Percentiles rank a stretch among this genome's conserved stretches.
These are phyloP conservation scores for Pythium diclinum DNA, from an alignment of 352 stramenopile genomes.

Conservation along the genomic window DNA sequence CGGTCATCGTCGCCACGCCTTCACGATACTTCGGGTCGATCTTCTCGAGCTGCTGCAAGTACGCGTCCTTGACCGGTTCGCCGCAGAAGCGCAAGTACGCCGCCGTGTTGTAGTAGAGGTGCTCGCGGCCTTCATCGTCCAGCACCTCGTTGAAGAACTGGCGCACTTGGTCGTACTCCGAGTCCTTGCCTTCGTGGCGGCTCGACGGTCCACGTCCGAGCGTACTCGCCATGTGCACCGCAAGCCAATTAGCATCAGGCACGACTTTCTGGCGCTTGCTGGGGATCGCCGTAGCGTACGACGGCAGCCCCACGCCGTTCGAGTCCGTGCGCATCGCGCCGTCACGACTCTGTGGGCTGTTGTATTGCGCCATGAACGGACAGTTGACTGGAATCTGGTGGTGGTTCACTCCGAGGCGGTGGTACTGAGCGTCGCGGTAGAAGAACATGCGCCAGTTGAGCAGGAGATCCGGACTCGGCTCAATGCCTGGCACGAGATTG, in stretches of 20 bases:
- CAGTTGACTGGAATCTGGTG: slow-evolving; percentile 88
- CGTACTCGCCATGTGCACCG: slow-evolving; percentile 21
- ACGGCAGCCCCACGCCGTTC: slow-evolving; percentile 26
- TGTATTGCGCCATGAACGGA: slow-evolving; percentile 46
- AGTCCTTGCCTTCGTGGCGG: slow-evolving; percentile 27
- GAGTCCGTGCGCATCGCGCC: slow-evolving; percentile 26
- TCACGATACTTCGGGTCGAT: slow-evolving; percentile 28
- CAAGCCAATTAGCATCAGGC: slow-evolving; percentile 23
- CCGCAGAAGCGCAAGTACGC: slow-evolving; percentile 30
- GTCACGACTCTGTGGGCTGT: slow-evolving; percentile 27
- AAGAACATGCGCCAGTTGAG: slow-evolving; percentile 71
- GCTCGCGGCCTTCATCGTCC: slow-evolving; percentile 17
- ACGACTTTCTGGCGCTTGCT: slow-evolving; percentile 19
- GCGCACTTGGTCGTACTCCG: slow-evolving; percentile 30
- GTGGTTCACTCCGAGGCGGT: slow-evolving; percentile 89
- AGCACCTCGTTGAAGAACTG: slow-evolving; percentile 25
- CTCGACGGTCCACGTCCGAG: slow-evolving; percentile 28
- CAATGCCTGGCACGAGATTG: slow-evolving; percentile 90
- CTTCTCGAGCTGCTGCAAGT: slow-evolving; percentile 28
- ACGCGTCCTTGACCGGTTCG: slow-evolving; percentile 17
- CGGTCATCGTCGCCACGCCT: slow-evolving; percentile 20
- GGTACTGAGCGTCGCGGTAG: slow-evolving; percentile 85
- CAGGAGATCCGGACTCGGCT: slow-evolving; percentile 56
- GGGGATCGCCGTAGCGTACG: slow-evolving; percentile 9
- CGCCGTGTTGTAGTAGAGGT: slow-evolving; percentile 31